phyloP scores from a whole-genome alignment of 75 land plant genomes.

The Larix kaempferi region DNA sequence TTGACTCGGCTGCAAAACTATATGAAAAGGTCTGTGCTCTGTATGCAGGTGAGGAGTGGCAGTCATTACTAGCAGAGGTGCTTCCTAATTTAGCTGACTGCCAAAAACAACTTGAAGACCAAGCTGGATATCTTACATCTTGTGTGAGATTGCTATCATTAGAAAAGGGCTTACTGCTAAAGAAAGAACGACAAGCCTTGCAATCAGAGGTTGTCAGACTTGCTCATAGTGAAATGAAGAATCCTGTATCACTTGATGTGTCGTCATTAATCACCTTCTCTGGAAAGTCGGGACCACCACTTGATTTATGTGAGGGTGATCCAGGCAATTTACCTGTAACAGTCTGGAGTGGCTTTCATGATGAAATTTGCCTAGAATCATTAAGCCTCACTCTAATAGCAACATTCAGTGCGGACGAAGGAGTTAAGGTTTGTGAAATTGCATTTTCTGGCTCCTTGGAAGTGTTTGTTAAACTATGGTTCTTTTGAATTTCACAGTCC shows the following conservation, averaged over 20 bases:
- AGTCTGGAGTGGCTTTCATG: slow-evolving; percentile 98
- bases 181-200: slow-evolving; percentile 74
- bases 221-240: slow-evolving; percentile 83
- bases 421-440: slow-evolving; percentile 66
- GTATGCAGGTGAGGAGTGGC: slow-evolving; percentile 96
- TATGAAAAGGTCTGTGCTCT: slow-evolving; percentile 99
- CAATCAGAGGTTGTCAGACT: slow-evolving; percentile 87
- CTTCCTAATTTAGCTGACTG: slow-evolving; percentile 93
- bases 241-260: slow-evolving; percentile 92
- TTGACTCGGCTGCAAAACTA: slow-evolving; percentile 89
- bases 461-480: background rate
- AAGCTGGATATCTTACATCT: slow-evolving; percentile 90
- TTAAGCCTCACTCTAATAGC: slow-evolving; percentile 79
- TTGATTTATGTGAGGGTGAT: slow-evolving; percentile 90
- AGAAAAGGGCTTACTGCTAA: slow-evolving; percentile 60
- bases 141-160: slow-evolving; percentile 89
- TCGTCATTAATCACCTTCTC: slow-evolving; percentile 95
- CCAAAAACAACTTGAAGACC: slow-evolving; percentile 84
- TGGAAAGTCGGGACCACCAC: slow-evolving; percentile 84
- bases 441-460: background rate
- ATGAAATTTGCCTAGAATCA: slow-evolving; percentile 80
- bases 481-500: slow-evolving; percentile 7
- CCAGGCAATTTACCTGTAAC: slow-evolving; percentile 83
- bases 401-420: slow-evolving; percentile 80
- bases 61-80: slow-evolving; percentile 83